phyloP scores from a whole-genome alignment of 2,329 filamentous ascomycete species.

The Penicillium decumbens region DNA sequence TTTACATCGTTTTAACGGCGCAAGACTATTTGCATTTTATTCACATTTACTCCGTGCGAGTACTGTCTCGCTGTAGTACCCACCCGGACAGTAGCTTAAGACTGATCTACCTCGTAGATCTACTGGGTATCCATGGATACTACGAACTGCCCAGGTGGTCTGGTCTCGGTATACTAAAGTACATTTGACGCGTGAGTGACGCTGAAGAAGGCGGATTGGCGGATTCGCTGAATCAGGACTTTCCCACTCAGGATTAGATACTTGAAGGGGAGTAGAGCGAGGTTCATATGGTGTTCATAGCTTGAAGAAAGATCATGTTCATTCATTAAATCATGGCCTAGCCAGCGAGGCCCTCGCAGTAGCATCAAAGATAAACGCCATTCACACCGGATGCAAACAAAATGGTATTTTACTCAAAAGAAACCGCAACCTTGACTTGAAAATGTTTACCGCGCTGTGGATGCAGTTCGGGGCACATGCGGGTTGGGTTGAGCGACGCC shows the following conservation, averaged over 20 bases:
- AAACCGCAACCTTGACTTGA: constrained; percentile 6
- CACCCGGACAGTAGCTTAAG: not conserved
- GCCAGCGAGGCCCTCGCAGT: constrained; percentile 6
- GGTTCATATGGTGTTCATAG: not conserved
- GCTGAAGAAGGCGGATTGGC: not conserved
- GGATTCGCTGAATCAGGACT: not conserved
- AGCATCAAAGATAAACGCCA: constrained; percentile 10
- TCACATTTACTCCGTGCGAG: not conserved
- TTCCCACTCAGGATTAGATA: not conserved
- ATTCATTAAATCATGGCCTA: constrained; percentile 21
- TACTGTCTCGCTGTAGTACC: not conserved
- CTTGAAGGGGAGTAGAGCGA: too few relatives aligned
- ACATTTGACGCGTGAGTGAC: not conserved
- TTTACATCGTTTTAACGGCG: not conserved
- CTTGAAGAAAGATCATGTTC: constrained; percentile 4
- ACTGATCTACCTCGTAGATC: not conserved
- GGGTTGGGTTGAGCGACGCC: constrained; percentile 34
- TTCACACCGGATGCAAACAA: constrained; percentile 21
- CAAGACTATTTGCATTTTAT: not conserved
- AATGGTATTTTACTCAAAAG: constrained; percentile 23
- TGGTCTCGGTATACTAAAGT: not conserved
- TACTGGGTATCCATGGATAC: too few relatives aligned
- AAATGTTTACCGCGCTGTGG: constrained; percentile 12
- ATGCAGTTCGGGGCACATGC: constrained; percentile 19
- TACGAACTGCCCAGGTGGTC: not conserved